Conservation (phyloP, 352 stramenopile species). For the Globisporangium irregulare region DNA sequence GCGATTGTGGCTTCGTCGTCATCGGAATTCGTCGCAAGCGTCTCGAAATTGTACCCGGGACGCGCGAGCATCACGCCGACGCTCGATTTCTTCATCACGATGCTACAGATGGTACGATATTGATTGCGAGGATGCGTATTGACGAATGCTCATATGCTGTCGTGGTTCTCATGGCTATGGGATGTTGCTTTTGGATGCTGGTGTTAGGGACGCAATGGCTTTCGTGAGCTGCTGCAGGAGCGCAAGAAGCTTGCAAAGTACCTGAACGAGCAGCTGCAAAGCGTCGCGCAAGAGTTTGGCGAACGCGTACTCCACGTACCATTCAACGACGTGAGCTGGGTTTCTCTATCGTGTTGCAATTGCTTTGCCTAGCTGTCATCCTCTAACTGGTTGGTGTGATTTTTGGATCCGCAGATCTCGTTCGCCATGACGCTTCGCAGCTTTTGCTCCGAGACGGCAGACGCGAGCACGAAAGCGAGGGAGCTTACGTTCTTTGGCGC, state of each 20-base stretch:
- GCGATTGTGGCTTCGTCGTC: constrained; percentile 82
- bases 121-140: background rate
- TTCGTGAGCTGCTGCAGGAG: constrained; percentile 83
- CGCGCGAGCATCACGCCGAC: constrained; percentile 93
- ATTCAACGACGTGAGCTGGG: constrained; percentile 81
- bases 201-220: constrained; percentile 70
- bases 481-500: constrained; percentile 91
- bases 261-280: constrained; percentile 72
- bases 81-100: constrained; percentile 98
- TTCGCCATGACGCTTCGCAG: constrained; percentile 90
- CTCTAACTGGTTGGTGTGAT: background rate
- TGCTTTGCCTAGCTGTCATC: background rate
- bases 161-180: background rate
- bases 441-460: constrained; percentile 28
- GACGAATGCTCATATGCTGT: background rate
- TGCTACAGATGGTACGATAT: constrained; percentile 94
- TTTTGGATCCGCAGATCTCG: constrained; percentile 47
- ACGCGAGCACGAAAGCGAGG: constrained; percentile 32
- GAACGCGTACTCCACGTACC: constrained; percentile 90
- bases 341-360: background rate
- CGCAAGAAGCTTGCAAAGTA: constrained; percentile 73
- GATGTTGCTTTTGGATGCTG: background rate
- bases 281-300: constrained; percentile 79
- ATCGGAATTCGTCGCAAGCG: constrained; percentile 65
- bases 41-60: constrained; percentile 95